Conservation (phyloP, 352 stramenopile genomes). For the Phytophthora megakarya region DNA sequence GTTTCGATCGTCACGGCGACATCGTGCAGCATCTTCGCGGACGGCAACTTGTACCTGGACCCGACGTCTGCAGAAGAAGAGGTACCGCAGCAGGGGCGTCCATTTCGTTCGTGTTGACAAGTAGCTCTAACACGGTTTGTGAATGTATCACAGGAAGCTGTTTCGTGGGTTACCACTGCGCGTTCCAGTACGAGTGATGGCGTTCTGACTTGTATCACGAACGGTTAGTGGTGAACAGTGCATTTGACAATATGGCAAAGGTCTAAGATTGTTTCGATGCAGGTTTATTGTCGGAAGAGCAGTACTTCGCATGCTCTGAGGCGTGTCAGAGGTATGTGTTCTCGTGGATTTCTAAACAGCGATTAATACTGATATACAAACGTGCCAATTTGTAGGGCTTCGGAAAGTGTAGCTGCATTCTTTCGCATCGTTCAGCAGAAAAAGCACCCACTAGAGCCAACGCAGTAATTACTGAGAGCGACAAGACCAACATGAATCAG, state of each 20-base stretch:
- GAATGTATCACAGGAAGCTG: constrained; percentile 48
- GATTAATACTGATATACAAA: constrained; percentile 1
- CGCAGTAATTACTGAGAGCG: too few relatives aligned
- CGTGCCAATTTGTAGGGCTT: constrained; percentile 41
- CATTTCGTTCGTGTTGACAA: background rate
- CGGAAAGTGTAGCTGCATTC: constrained; percentile 76
- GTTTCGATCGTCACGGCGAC: constrained; percentile 67
- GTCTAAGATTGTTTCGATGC: background rate
- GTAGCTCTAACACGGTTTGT: background rate
- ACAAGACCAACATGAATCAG: too few relatives aligned
- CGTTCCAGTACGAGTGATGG: constrained; percentile 67
- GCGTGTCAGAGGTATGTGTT: constrained; percentile 66
- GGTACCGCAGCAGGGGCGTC: constrained; percentile 33
- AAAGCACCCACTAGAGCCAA: constrained; percentile 49
- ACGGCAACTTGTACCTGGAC: constrained; percentile 74
- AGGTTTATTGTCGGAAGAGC: constrained; percentile 76
- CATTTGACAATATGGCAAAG: background rate
- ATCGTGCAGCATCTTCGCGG: constrained; percentile 66
- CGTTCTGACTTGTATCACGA: constrained; percentile 80
- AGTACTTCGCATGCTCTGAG: constrained; percentile 86
- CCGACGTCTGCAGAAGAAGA: constrained; percentile 73
- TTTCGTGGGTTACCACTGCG: constrained; percentile 67
- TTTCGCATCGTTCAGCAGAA: constrained; percentile 82
- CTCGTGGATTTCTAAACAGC: background rate
- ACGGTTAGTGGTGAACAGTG: constrained; percentile 36